phyloP scores from a whole-genome alignment of 1,284 basidiomycete species.

The Ganoderma lucidum region DNA sequence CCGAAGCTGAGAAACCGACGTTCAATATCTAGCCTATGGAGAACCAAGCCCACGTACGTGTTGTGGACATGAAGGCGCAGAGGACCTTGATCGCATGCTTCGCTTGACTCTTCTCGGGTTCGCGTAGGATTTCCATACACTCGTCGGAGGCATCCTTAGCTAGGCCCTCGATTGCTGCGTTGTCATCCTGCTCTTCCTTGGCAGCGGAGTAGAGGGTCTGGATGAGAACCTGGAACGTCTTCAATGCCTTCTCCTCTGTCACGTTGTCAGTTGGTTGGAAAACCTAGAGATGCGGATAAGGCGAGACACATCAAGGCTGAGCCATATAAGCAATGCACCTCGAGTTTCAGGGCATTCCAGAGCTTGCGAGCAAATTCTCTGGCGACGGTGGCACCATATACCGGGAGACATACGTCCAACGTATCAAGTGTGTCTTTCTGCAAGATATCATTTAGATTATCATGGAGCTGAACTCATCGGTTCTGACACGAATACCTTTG shows the following conservation, averaged over 20 bases:
- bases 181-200: slow-evolving; percentile 46
- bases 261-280: slow-evolving; percentile 86
- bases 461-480: not conserved
- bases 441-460: not conserved
- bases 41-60: slow-evolving; percentile 59
- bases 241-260: slow-evolving; percentile 79
- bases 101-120: slow-evolving; percentile 93
- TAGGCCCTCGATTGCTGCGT: slow-evolving; percentile 55
- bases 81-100: slow-evolving; percentile 85
- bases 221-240: slow-evolving; percentile 75
- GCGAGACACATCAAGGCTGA: not conserved
- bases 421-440: slow-evolving; percentile 87
- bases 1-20: slow-evolving; percentile 58
- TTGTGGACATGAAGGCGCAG: slow-evolving; percentile 77
- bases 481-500: slow-evolving; percentile 69
- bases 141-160: slow-evolving; percentile 82
- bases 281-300: slow-evolving; percentile 58
- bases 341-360: slow-evolving; percentile 89
- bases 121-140: slow-evolving; percentile 79
- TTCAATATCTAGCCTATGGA: not conserved
- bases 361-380: slow-evolving; percentile 74
- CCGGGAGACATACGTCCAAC: slow-evolving; percentile 78
- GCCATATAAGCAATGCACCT: slow-evolving; percentile 55
- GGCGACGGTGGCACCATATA: slow-evolving; percentile 77
- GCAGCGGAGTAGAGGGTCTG: slow-evolving; percentile 68